Evolutionary conservation across 2,329 filamentous ascomycete genomes (phyloP).

Genomic region (Cytospora piceae): DNA sequence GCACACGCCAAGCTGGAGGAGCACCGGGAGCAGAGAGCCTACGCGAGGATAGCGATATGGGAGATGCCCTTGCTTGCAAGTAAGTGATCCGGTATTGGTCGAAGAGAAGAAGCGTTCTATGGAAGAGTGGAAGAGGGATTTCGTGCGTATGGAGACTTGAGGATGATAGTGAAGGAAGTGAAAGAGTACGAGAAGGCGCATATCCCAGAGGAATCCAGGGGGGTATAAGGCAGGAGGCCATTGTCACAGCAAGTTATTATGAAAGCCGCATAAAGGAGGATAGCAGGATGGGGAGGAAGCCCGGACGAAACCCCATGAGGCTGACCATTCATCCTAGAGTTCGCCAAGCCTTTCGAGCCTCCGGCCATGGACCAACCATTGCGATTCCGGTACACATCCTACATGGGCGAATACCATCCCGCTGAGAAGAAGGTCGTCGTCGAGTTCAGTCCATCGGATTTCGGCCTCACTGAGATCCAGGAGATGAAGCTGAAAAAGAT

Average conservation of each 20-base stretch:
- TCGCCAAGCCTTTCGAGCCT: conserved; percentile 78
- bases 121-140: not conserved
- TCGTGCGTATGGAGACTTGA: not conserved
- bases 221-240: not conserved
- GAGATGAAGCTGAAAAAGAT: conserved; percentile 85
- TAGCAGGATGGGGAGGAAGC: not conserved
- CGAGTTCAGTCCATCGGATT: conserved; percentile 78
- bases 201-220: not conserved
- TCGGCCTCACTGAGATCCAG: conserved; percentile 70
- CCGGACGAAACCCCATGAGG: not conserved
- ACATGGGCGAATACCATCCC: conserved; percentile 92
- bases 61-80: conserved; percentile 90
- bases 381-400: conserved; percentile 94
- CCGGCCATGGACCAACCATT: conserved; percentile 72
- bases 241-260: not conserved
- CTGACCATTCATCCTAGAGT: conserved; percentile 62
- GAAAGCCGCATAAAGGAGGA: not conserved
- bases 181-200: not conserved
- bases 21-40: conserved; percentile 85
- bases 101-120: not conserved
- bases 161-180: not conserved
- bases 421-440: conserved; percentile 93
- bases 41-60: conserved; percentile 86
- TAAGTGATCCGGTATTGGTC: conserved; percentile 52
- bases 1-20: conserved; percentile 88